Evolutionary conservation across 1,139 yeast species (phyloP), one percentile per base, ranked within the genome.

Genomic region (Debaryomyces sp.): DNA sequence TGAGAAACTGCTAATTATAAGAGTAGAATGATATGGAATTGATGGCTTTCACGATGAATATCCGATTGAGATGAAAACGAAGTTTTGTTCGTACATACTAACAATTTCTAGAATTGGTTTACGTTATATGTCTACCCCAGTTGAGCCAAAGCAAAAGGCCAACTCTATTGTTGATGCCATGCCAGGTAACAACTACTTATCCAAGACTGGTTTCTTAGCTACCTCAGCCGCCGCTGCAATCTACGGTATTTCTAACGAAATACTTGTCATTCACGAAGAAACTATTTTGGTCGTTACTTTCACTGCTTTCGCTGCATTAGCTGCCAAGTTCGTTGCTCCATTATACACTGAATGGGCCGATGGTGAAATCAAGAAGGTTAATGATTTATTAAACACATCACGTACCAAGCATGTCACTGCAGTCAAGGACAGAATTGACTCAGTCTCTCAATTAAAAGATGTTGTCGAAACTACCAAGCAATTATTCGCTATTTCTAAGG

Each of bases 181-280:
- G 63, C 99, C 99, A 70, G 97, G 97, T 70, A 87, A 84, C 84
- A 84, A 83, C 65, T 78, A 84, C 62, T 74, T 94, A 62, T 83
- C 97, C 60, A 94, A 94, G 83, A 91, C 97, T 57, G 97, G 97
- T 66, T 82, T 92, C 66, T 79, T 94, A 67, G 97, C 97, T 63
- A 91, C 99, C 53, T 83, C 92, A 54, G 85, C 97, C 50, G 98
- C 97, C 52, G 97, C 96, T 52, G 86, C 96, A 56, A 73, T 92
- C 59, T 94, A 91, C 75, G 97, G 97, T 60, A 85, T 95, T 67
- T 88, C 97, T 63, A 90, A 89, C 75, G 96, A 91, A 72, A 80
- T 94, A 60, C 86, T 92, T 72, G 90, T 94, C 59, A 81, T 94
- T 65, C 96, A 94, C 75, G 97, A 91, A 68, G 99, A 94, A 81